Base-by-base conservation (phyloP, 1,284 basidiomycete species). In the Rhodotorula sp. region DNA sequence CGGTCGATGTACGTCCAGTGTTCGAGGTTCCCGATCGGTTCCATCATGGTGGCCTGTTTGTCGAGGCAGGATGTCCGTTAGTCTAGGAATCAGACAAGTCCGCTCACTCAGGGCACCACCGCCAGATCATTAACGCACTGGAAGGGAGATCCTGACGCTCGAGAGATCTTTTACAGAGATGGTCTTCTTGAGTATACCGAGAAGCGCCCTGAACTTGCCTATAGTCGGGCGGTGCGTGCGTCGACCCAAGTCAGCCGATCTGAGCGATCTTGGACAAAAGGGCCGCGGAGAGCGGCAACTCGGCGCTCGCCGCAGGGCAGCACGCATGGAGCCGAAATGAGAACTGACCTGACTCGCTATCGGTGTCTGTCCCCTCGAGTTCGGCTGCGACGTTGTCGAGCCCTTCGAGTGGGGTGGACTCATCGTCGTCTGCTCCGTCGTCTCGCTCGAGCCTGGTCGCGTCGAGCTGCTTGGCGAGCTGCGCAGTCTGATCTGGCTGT, bases 1-100 rank as follows among this genome's bases (percentile, higher is more conserved):
- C 95, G 86, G 82, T 97, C 94, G 62, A 94, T 86, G 79, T 96
- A 97, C 76, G 93, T 91, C 80, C 91, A 96, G 83, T 93, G 95
- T 83, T 97, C 94, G 66, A 97, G 86, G 82, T 96, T 97, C 6
- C 93, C 93, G 78, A 94, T 87, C 7, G 93, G 93, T 79, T 96
- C 93, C 54, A 77, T 58, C 60, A 74, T 61, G 15, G 57, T 58
- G 23, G 70, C 66, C 62, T 71, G 39, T 12, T 12, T 43, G 39
- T 43, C 39, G 39, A 12, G 10, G 39, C 39, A 43, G 39, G 39
- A 43, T 43, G 39, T 43, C 8, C 39, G 39, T 43, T 43, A 12
- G 39, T 43, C 12, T 12, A 43, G 39, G 10, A 43, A 43, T 12
- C 39, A 43, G 39, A 43, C 39, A 10, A 43, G 39, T 43, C 39